These are phyloP conservation scores for Colletotrichum godetiae DNA, from an alignment of 2,329 filamentous ascomycete genomes.

Conservation along the genomic window DNA sequence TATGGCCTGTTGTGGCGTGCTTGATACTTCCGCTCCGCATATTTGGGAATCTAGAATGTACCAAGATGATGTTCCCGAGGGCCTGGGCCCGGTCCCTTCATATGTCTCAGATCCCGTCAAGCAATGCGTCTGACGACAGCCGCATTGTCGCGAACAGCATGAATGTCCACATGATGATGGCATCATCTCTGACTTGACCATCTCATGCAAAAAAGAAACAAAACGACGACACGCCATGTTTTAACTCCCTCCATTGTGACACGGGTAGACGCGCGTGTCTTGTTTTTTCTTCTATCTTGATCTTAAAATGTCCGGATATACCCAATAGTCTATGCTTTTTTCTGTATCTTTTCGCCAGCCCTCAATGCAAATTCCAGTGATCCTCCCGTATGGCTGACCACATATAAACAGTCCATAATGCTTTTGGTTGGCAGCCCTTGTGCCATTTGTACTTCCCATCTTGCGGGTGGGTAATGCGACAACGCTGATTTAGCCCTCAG, in stretches of 20 bases:
- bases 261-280: background rate
- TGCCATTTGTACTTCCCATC: background rate
- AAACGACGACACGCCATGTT: background rate
- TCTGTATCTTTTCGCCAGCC: slow-evolving; percentile 14
- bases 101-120: background rate
- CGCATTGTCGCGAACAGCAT: background rate
- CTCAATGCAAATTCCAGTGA: slow-evolving; percentile 15
- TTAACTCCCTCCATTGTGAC: slow-evolving; percentile 2
- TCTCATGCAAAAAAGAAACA: background rate
- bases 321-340: slow-evolving; percentile 26
- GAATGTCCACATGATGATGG: background rate
- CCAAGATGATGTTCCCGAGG: background rate
- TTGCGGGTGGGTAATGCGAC: background rate
- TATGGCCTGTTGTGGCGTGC: background rate
- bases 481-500: slow-evolving; percentile 45
- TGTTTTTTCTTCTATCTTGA: slow-evolving; percentile 12
- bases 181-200: background rate
- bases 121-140: slow-evolving; percentile 1
- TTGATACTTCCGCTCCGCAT: background rate
- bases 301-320: slow-evolving; percentile 19
- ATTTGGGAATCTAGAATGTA: background rate
- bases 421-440: slow-evolving; percentile 9
- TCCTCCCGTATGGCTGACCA: slow-evolving; percentile 18
- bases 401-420: slow-evolving; percentile 15
- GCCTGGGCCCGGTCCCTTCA: background rate